Evolutionary conservation across 2,329 filamentous ascomycete genomes (phyloP).

Genomic region (Pseudogymnoascus sp.): DNA sequence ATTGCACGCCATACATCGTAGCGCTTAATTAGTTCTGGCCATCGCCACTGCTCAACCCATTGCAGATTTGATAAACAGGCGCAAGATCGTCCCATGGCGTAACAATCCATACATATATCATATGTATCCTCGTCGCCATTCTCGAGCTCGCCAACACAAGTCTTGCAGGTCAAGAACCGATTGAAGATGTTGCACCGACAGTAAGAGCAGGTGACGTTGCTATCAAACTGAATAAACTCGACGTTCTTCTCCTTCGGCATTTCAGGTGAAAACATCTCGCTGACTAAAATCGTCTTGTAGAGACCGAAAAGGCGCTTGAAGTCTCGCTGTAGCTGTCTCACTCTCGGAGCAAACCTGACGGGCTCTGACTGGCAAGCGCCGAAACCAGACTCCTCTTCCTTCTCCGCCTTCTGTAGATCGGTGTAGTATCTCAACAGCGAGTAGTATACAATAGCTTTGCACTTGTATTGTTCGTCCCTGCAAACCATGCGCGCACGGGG

Average conservation of each 20-base stretch:
- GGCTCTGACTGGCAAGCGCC: constrained; percentile 40
- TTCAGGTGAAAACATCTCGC: constrained; percentile 72
- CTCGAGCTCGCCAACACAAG: constrained; percentile 61
- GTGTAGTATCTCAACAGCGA: constrained; percentile 71
- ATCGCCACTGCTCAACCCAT: constrained; percentile 91
- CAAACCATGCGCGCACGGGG: constrained; percentile 86
- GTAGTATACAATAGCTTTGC: constrained; percentile 90
- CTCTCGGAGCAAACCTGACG: constrained; percentile 38
- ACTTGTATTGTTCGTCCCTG: constrained; percentile 97
- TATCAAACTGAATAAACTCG: constrained; percentile 75
- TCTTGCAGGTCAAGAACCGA: constrained; percentile 84
- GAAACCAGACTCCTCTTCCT: constrained; percentile 32
- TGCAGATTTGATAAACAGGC: constrained; percentile 74
- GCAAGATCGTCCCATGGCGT: constrained; percentile 93
- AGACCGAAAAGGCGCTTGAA: constrained; percentile 74
- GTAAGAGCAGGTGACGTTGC: constrained; percentile 90
- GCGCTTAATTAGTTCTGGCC: constrained; percentile 66
- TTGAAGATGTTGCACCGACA: constrained; percentile 97
- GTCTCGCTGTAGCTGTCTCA: constrained; percentile 69
- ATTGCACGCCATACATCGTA: constrained; percentile 78
- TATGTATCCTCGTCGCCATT: constrained; percentile 74
- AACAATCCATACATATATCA: constrained; percentile 97
- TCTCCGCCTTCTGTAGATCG: constrained; percentile 49
- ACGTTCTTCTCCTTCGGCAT: constrained; percentile 55
- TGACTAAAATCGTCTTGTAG: constrained; percentile 70